Conservation (phyloP, 1,284 basidiomycete species). For the Quambalaria eucalypti region DNA sequence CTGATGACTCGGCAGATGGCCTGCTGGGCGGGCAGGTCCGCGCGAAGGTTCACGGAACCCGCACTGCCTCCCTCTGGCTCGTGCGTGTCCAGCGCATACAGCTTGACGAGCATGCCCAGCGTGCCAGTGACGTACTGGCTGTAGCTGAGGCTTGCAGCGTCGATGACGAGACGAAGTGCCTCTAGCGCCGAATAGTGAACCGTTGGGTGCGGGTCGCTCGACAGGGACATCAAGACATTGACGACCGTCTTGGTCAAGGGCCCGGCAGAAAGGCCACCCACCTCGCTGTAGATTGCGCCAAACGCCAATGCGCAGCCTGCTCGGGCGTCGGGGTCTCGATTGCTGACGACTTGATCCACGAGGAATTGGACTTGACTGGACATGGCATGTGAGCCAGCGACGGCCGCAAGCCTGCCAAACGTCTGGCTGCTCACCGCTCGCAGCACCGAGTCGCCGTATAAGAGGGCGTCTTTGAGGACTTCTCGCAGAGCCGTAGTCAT, state of each 20-base stretch:
- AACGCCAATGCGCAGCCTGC: slow-evolving; percentile 90
- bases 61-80: slow-evolving; percentile 86
- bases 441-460: slow-evolving; percentile 70
- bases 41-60: slow-evolving; percentile 67
- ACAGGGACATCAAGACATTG: slow-evolving; percentile 88
- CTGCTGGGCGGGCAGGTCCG: slow-evolving; percentile 82
- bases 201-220: slow-evolving; percentile 89
- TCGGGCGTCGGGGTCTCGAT: slow-evolving; percentile 82
- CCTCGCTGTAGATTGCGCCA: slow-evolving; percentile 83
- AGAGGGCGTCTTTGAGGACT: slow-evolving; percentile 73
- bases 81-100: slow-evolving; percentile 83
- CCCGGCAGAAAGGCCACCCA: slow-evolving; percentile 85
- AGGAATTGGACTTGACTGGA: slow-evolving; percentile 80
- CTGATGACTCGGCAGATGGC: slow-evolving; percentile 84
- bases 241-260: slow-evolving; percentile 92
- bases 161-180: slow-evolving; percentile 76
- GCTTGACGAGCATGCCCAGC: slow-evolving; percentile 78
- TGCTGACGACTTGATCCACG: slow-evolving; percentile 91
- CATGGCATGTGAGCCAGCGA: slow-evolving; percentile 76
- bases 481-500: slow-evolving; percentile 63
- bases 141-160: slow-evolving; percentile 84
- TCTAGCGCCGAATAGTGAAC: slow-evolving; percentile 89
- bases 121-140: slow-evolving; percentile 79
- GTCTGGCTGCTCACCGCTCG: slow-evolving; percentile 77
- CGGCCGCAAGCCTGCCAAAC: slow-evolving; percentile 73